Evolutionary conservation across 768 basidiomycete genomes (phyloP).

Genomic region (Krasilnikovozyma curviuscula): DNA sequence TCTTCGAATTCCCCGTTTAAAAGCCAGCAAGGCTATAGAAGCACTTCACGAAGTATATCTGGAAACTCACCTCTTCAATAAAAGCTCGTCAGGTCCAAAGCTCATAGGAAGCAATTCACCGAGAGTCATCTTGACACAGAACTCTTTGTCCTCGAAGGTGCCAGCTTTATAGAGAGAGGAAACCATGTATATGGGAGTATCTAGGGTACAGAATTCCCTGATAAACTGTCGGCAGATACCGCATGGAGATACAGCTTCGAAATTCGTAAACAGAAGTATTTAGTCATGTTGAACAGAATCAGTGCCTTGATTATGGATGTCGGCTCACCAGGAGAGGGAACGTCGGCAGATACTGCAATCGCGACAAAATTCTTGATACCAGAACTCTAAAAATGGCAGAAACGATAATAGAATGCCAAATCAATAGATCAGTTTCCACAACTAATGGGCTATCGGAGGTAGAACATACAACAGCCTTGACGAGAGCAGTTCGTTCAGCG

Average conservation of each 20-base stretch:
- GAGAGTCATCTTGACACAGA: conserved; percentile 43
- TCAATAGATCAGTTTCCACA: background rate
- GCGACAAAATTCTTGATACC: conserved; percentile 50
- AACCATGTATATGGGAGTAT: conserved; percentile 31
- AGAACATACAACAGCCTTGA: conserved; percentile 68
- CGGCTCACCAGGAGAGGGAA: conserved; percentile 33
- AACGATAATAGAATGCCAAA: background rate
- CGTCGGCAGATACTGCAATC: conserved; percentile 41
- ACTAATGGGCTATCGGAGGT: background rate
- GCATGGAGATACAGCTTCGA: conserved; percentile 72
- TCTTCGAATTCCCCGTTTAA: too few relatives aligned
- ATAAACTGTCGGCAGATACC: conserved; percentile 85
- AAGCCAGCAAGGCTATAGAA: too few relatives aligned
- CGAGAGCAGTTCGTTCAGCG: conserved; percentile 81
- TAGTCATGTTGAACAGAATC: too few relatives aligned
- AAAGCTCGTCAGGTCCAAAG: conserved; percentile 72
- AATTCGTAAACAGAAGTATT: too few relatives aligned
- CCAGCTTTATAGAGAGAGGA: conserved; percentile 22
- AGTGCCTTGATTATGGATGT: too few relatives aligned
- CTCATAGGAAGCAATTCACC: conserved; percentile 60
- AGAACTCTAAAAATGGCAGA: conserved; percentile 42
- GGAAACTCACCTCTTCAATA: conserved; percentile 22
- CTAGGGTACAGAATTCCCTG: conserved; percentile 60
- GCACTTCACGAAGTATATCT: too few relatives aligned
- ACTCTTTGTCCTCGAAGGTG: conserved; percentile 33